Percentiles rank a stretch among this genome's conserved stretches.
These are phyloP conservation scores for Endogone sp. DNA, from an alignment of 192 early-diverging fungal species.

Conservation along the genomic window DNA sequence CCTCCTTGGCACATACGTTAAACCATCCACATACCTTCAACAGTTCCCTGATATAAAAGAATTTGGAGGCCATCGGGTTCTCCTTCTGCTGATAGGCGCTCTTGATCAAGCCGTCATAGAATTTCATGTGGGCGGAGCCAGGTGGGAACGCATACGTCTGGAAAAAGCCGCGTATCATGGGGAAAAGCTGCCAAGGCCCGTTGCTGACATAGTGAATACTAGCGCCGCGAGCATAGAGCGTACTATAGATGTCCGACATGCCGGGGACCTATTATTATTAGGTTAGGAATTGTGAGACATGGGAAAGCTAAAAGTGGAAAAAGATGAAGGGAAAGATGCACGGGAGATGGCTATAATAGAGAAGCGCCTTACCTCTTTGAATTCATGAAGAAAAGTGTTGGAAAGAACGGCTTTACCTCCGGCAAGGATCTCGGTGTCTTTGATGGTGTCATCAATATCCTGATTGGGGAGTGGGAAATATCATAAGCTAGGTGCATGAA, in stretches of 20 bases:
- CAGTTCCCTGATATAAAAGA: constrained; percentile 23
- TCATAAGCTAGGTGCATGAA: too few relatives aligned
- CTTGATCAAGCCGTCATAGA: constrained; percentile 57
- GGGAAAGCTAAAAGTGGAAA: neutral
- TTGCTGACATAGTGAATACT: constrained; percentile 89
- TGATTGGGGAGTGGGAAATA: neutral
- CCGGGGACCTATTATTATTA: constrained; percentile 54
- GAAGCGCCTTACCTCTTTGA: constrained; percentile 35
- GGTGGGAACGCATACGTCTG: constrained; percentile 67
- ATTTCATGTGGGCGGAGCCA: constrained; percentile 69
- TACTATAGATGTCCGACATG: constrained; percentile 72
- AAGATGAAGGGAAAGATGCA: neutral
- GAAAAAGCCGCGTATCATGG: constrained; percentile 73
- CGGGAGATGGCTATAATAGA: neutral
- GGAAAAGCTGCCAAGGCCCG: constrained; percentile 85
- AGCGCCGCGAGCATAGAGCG: constrained; percentile 49
- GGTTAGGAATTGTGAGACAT: too few relatives aligned
- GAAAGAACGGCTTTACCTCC: constrained; percentile 64
- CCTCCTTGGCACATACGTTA: too few relatives aligned
- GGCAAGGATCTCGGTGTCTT: constrained; percentile 74
- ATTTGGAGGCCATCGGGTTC: constrained; percentile 21
- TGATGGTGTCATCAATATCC: constrained; percentile 95
- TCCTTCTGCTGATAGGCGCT: constrained; percentile 52
- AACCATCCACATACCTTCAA: constrained; percentile 8
- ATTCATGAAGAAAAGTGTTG: constrained; percentile 67